Evolutionary conservation across 202 grass and related monocot genomes (phyloP).

Genomic region (Elaeis oleifera): DNA sequence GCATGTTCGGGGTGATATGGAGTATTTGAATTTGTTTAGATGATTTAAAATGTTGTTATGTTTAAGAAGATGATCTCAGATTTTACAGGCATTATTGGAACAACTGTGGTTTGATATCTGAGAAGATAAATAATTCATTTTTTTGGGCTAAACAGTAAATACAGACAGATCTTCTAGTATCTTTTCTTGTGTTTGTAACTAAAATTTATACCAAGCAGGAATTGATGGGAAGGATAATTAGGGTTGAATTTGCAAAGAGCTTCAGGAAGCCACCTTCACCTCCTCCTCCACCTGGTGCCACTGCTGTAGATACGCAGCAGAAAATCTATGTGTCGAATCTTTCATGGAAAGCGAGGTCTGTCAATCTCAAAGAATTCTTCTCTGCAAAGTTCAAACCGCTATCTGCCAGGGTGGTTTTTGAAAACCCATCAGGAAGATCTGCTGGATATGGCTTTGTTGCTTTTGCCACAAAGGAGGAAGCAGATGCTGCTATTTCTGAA

Average conservation of each 20-base stretch:
- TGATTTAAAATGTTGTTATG: no score
- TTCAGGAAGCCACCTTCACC: slow-evolving; percentile 62
- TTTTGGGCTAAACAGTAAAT: background rate
- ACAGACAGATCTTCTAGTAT: no score
- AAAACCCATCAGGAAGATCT: slow-evolving; percentile 41
- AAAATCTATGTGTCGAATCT: slow-evolving; percentile 91
- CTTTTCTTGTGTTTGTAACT: background rate
- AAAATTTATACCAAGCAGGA: slow-evolving; percentile 40
- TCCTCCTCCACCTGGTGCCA: slow-evolving; percentile 25
- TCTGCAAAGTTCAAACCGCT: slow-evolving; percentile 40
- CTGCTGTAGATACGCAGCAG: slow-evolving; percentile 26
- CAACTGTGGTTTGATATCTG: background rate
- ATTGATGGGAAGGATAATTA: slow-evolving; percentile 56
- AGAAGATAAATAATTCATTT: background rate
- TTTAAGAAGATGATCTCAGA: no score
- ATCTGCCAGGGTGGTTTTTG: slow-evolving; percentile 56
- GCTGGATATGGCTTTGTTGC: slow-evolving; percentile 85
- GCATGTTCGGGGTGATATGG: no score
- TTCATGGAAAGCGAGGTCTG: slow-evolving; percentile 76
- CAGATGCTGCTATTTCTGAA: slow-evolving; percentile 59
- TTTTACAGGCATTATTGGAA: background rate
- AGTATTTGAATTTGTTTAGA: no score
- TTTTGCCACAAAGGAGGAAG: slow-evolving; percentile 69
- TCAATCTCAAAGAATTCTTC: slow-evolving; percentile 67
- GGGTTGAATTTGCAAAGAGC: slow-evolving; percentile 67